phyloP scores from a whole-genome alignment of 2,329 filamentous ascomycete species.

The Aspergillus latus region DNA sequence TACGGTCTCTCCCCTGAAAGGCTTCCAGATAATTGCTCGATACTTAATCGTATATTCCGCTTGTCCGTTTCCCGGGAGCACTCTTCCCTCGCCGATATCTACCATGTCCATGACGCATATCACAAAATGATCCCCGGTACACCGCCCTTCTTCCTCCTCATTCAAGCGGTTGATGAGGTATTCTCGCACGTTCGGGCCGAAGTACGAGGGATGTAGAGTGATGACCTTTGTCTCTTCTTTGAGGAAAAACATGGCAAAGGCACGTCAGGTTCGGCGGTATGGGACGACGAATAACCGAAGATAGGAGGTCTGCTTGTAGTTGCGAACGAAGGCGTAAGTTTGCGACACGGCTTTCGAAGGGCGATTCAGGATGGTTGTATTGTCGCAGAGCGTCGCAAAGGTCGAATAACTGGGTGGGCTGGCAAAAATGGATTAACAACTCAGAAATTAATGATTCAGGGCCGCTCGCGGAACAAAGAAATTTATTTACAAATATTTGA shows the following conservation, averaged over 20 bases:
- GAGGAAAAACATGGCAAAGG: slow-evolving; percentile 85
- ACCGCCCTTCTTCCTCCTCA: slow-evolving; percentile 91
- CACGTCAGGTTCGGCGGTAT: not conserved
- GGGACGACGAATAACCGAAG: not conserved
- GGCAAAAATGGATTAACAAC: slow-evolving; percentile 7
- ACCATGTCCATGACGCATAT: slow-evolving; percentile 97
- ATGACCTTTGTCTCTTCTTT: slow-evolving; percentile 95
- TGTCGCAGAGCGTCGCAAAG: not conserved
- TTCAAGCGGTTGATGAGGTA: slow-evolving; percentile 86
- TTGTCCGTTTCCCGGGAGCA: slow-evolving; percentile 85
- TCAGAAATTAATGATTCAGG: slow-evolving; percentile 14
- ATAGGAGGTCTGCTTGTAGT: not conserved
- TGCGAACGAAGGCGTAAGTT: not conserved
- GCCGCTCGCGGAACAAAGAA: slow-evolving; percentile 8
- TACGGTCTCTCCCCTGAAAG: slow-evolving; percentile 97
- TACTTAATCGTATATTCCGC: slow-evolving; percentile 95
- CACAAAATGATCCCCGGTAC: slow-evolving; percentile 94
- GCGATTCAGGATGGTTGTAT: not conserved
- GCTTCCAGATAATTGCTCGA: slow-evolving; percentile 94
- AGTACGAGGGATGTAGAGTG: slow-evolving; percentile 94
- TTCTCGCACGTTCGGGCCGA: slow-evolving; percentile 88
- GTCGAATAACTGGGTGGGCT: slow-evolving; percentile 6
- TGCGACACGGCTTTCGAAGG: not conserved
- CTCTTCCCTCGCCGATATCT: slow-evolving; percentile 88
- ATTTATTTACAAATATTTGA: not conserved